Conservation (phyloP, 305 asterid species). For the Salvia sclarea region DNA sequence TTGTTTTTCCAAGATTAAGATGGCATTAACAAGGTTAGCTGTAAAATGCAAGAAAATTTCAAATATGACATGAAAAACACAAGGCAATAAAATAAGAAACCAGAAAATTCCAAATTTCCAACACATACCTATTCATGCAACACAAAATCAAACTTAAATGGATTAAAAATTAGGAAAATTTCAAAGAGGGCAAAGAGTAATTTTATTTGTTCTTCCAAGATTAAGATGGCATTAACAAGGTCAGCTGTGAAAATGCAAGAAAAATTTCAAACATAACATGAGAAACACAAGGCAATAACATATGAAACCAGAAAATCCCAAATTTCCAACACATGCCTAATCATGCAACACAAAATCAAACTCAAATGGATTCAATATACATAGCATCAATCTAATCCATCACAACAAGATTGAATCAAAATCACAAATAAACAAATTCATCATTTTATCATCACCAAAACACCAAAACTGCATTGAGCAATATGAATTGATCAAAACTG, state of each 20-base stretch:
- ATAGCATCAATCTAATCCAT: background rate
- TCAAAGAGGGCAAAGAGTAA: background rate
- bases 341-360: slow-evolving; percentile 29
- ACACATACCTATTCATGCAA: too few species aligned
- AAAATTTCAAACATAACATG: background rate
- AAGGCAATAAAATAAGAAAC: slow-evolving; percentile 10
- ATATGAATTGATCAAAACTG: slow-evolving; percentile 6
- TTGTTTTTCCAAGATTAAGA: background rate
- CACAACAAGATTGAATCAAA: slow-evolving; percentile 13
- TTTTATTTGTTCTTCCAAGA: background rate
- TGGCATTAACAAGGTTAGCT: background rate
- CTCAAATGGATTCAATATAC: background rate
- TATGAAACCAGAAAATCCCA: background rate
- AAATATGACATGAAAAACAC: background rate
- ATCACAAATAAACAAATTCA: slow-evolving; percentile 22
- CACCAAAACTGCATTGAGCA: slow-evolving; percentile 31
- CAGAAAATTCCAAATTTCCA: too few species aligned
- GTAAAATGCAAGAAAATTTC: background rate
- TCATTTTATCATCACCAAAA: slow-evolving; percentile 9
- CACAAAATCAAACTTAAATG: too few species aligned
- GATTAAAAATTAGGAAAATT: background rate
- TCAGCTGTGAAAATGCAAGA: background rate
- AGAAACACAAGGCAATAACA: slow-evolving; percentile 16
- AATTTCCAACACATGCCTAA: slow-evolving; percentile 4
- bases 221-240: background rate